A percentile compares a stretch with the other conserved stretches of the same genome.
These are phyloP conservation scores for Cardamine chenopodiifolia DNA, from an alignment of 345 rosid species.

Conservation along the genomic window DNA sequence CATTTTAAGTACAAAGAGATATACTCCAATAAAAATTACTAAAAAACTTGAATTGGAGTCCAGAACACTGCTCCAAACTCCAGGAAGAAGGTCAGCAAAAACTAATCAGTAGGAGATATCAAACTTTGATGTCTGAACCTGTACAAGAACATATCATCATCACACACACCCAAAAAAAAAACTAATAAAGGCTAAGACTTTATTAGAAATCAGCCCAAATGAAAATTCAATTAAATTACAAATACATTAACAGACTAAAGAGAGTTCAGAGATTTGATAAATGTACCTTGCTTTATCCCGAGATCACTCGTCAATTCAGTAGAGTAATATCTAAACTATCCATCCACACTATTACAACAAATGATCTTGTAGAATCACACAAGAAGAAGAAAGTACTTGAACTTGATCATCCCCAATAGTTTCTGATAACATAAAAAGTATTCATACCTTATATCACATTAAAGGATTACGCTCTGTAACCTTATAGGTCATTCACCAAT, in stretches of 20 bases:
- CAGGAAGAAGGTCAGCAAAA: neutral
- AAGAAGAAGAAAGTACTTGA: neutral
- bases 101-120: constrained; percentile 7
- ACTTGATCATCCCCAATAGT: constrained; percentile 6
- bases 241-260: neutral
- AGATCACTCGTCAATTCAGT: neutral
- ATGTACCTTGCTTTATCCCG: constrained; percentile 5
- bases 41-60: neutral
- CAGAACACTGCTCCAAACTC: neutral
- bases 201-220: neutral
- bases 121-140: neutral
- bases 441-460: neutral
- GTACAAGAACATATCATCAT: neutral
- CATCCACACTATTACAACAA: neutral
- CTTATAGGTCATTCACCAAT: neutral
- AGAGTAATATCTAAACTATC: neutral
- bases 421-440: neutral
- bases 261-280: constrained; percentile 13
- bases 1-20: neutral
- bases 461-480: neutral
- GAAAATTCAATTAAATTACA: neutral
- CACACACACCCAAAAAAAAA: neutral
- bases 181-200: neutral
- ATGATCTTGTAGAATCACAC: constrained; percentile 5
- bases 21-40: neutral